Percentiles rank a stretch among this genome's conserved stretches.
Conservation (phyloP, 73 alveolate species). For the Uronychia binucleata region DNA sequence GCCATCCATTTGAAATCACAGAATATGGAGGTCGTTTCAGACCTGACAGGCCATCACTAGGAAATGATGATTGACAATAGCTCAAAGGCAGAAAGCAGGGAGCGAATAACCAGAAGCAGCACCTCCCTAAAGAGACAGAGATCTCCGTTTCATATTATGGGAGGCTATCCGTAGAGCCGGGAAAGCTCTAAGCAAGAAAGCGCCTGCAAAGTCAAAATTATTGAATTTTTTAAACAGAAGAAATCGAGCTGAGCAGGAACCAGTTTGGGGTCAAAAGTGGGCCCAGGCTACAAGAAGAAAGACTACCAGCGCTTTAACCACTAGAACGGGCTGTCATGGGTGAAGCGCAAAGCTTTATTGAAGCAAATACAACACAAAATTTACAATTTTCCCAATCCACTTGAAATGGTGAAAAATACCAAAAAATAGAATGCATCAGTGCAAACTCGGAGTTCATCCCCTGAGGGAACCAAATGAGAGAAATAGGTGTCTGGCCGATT, state of each 20-base stretch:
- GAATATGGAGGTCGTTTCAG: background rate
- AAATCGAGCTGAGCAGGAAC: background rate
- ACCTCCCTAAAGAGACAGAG: background rate
- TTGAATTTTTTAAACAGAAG: background rate
- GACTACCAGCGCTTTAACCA: too few relatives aligned
- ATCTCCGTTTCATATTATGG: too few relatives aligned
- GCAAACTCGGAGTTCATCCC: background rate
- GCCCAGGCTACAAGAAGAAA: background rate
- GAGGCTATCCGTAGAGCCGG: too few relatives aligned
- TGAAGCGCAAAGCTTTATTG: background rate
- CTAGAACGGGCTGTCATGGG: background rate
- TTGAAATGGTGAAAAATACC: background rate
- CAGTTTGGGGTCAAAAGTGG: background rate
- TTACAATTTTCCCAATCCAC: background rate
- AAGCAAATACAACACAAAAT: background rate
- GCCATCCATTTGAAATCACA: background rate
- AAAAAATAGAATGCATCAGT: background rate
- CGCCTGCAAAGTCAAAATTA: background rate
- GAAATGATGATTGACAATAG: background rate
- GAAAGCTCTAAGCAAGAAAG: background rate
- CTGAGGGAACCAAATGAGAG: background rate
- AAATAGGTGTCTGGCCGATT: too few relatives aligned
- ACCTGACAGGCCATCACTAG: background rate
- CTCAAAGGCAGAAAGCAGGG: background rate
- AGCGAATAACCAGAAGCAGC: background rate